Base-by-base conservation (phyloP, 352 stramenopile genomes). In the Peronospora farinosa region DNA sequence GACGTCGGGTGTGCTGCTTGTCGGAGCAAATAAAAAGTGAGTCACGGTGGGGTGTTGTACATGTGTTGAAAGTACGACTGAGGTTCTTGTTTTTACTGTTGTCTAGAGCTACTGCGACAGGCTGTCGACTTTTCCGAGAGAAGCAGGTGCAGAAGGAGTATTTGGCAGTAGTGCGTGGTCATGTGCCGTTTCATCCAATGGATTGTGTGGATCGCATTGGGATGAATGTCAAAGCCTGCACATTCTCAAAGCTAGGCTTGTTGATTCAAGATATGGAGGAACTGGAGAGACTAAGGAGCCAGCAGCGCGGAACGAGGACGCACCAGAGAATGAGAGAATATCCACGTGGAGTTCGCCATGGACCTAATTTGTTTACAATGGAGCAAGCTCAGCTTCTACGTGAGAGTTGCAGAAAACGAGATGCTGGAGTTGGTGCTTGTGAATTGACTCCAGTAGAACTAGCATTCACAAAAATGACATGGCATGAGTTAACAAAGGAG, bases 101-200 rank as follows among this genome's bases (percentile, higher is more conserved):
- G 44, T 62, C 16, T 44, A 92, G 81, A 47, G 78, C 76, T 5
- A 88, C 84, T 13, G 63, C 78, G 11, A 65, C 72, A 16, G 83
- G 71, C 8, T 85, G 70, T 44, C 63, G 63, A 7, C 64, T 94
- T 13, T 96, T 96, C 40, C 70, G 76, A 7, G 69, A 91, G 42
- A 87, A 92, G 50, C 60, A 70, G 31, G 77, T 86, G 21, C 67
- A 89, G 48, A 96, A 96, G 40, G 69, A 87, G 40, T 96, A 96
- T 60, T 57, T 95, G 27, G 84, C 86, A 0, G 59, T 96, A 16
- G 74, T 95, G 16, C 66, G 69, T 7, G 86, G 84, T 5, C 72
- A 88, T 41, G 36, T 94, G 17, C 69, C 76, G 3, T 78, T 86
- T 39, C 51, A 86, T 25, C 74, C 78, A 12, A 52, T 43, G 8